Evolutionary conservation across 1,284 basidiomycete species (phyloP).

Genomic region (Schizophyllum amplum): DNA sequence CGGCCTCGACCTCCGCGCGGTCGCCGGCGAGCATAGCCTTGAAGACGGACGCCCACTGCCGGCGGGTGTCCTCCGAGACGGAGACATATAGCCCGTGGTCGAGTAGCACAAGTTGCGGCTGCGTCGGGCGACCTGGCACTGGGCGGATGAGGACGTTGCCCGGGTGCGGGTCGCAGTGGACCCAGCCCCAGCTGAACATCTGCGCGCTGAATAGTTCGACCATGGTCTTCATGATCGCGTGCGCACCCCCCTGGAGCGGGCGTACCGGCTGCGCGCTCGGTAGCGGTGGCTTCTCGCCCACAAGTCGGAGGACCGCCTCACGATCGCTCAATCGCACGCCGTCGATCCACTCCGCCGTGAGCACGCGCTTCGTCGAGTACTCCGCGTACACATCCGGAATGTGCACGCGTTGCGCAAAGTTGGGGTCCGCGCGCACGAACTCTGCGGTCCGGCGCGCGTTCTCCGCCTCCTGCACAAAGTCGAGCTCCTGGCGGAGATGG

Average conservation of each 20-base stretch:
- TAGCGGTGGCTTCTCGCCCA: constrained; percentile 36
- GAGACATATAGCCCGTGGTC: constrained; percentile 85
- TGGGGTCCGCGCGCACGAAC: constrained; percentile 56
- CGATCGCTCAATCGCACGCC: constrained; percentile 73
- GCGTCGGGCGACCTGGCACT: constrained; percentile 46
- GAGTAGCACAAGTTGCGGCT: constrained; percentile 79
- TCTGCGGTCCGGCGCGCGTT: constrained; percentile 56
- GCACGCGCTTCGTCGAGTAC: constrained; percentile 67
- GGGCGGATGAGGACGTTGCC: constrained; percentile 83
- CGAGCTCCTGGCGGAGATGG: constrained; percentile 76
- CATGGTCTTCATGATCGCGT: constrained; percentile 71
- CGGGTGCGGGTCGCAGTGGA: constrained; percentile 74
- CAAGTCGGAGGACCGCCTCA: constrained; percentile 40
- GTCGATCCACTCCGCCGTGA: constrained; percentile 86
- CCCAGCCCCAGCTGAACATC: constrained; percentile 87
- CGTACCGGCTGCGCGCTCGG: constrained; percentile 16
- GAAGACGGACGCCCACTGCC: constrained; percentile 77
- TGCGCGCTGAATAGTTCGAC: constrained; percentile 76
- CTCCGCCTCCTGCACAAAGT: constrained; percentile 68
- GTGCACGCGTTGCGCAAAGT: constrained; percentile 62
- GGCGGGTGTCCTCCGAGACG: constrained; percentile 54
- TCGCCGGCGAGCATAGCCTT: constrained; percentile 68
- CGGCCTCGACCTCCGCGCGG: constrained; percentile 49
- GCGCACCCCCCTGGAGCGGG: constrained; percentile 53
- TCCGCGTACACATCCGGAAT: constrained; percentile 74